Evolutionary conservation across 169 alveolate species (phyloP).

Genomic region (Plasmodium knowlesi): DNA sequence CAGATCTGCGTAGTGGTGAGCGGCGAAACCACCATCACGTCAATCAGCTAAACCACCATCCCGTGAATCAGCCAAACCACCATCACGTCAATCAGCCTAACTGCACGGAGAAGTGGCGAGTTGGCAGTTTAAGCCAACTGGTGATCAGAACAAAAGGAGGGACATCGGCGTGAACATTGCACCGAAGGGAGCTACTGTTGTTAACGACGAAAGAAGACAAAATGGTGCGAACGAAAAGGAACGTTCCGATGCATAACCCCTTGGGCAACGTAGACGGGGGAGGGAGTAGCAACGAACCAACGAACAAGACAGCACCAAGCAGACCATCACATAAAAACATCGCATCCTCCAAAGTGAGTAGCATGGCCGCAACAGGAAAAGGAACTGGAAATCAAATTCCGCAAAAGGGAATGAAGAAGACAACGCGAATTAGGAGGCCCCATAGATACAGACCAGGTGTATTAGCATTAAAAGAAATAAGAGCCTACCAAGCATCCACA

Average conservation of each 20-base stretch:
- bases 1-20: neutral
- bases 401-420: constrained; percentile 11
- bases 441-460: constrained; percentile 86
- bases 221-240: constrained; percentile 56
- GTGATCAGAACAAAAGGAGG: neutral
- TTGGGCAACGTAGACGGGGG: neutral
- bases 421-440: constrained; percentile 36
- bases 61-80: neutral
- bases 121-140: neutral
- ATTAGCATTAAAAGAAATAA: constrained; percentile 94
- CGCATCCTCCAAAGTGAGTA: neutral
- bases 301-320: constrained; percentile 18
- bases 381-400: neutral
- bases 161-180: constrained; percentile 18
- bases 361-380: neutral
- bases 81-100: no score
- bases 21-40: neutral
- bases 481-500: constrained; percentile 94
- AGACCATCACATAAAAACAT: constrained; percentile 4
- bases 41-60: neutral
- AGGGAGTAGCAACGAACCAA: neutral
- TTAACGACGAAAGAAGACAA: neutral
- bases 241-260: constrained; percentile 33
- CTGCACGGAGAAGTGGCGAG: neutral
- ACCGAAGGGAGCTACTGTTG: neutral